These are phyloP conservation scores for Phialophora chinensis DNA, from an alignment of 2,329 filamentous ascomycete genomes.

Conservation along the genomic window DNA sequence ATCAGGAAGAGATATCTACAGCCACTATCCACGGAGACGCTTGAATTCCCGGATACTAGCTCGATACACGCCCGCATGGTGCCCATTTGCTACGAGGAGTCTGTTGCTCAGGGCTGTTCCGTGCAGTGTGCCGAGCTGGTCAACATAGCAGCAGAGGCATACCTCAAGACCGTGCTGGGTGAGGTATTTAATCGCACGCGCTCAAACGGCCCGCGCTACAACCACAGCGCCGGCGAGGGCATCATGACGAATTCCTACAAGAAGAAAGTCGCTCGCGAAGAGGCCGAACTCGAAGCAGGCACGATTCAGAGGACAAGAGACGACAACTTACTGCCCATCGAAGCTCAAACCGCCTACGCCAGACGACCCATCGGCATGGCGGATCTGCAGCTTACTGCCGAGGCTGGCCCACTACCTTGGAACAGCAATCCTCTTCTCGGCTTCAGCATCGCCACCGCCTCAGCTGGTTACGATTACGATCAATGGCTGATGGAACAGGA, in stretches of 20 bases:
- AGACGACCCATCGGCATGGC: constrained; percentile 75
- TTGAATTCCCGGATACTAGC: constrained; percentile 66
- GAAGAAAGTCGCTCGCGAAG: constrained; percentile 75
- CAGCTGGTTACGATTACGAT: constrained; percentile 77
- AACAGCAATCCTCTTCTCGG: constrained; percentile 77
- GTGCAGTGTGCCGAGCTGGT: constrained; percentile 64
- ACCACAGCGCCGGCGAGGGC: constrained; percentile 70
- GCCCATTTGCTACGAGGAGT: constrained; percentile 70
- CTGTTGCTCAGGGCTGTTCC: constrained; percentile 60
- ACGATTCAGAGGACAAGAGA: constrained; percentile 73
- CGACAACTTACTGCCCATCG: constrained; percentile 77
- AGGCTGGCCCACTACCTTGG: constrained; percentile 76
- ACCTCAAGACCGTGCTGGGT: constrained; percentile 65
- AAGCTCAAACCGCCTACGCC: constrained; percentile 76
- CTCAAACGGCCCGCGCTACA: constrained; percentile 60
- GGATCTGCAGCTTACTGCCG: constrained; percentile 76
- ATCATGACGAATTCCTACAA: constrained; percentile 82
- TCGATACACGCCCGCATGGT: constrained; percentile 66
- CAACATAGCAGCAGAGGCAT: constrained; percentile 66
- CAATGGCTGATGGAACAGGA: constrained; percentile 56
- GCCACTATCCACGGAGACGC: constrained; percentile 65
- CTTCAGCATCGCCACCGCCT: constrained; percentile 71
- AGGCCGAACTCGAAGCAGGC: constrained; percentile 73
- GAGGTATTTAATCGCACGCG: constrained; percentile 61
- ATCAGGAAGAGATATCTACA: constrained; percentile 69